These are phyloP conservation scores for Claviceps quebecensis DNA, from an alignment of 2,329 filamentous ascomycete genomes.

Conservation along the genomic window DNA sequence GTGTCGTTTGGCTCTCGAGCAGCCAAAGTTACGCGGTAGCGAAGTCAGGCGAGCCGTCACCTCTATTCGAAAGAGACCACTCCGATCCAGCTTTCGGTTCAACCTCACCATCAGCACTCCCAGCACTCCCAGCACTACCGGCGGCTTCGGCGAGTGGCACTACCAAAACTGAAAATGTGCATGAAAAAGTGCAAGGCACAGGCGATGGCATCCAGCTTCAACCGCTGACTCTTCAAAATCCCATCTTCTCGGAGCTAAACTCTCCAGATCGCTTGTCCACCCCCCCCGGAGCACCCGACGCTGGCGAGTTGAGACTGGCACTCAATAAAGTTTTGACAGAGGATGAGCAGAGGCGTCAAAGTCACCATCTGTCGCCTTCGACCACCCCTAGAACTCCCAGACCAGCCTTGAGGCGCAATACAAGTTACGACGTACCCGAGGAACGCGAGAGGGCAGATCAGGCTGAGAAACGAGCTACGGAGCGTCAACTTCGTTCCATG, in stretches of 20 bases:
- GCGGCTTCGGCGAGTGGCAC: neutral
- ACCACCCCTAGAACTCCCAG: conserved; percentile 14
- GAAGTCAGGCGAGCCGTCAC: conserved; percentile 4
- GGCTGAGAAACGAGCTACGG: conserved; percentile 22
- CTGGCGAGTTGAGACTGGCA: conserved; percentile 23
- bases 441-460: conserved; percentile 26
- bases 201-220: neutral
- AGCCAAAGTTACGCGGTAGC: conserved; percentile 11
- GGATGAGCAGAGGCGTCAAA: conserved; percentile 12
- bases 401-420: conserved; percentile 28
- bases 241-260: neutral
- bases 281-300: conserved; percentile 23
- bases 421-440: conserved; percentile 27
- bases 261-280: conserved; percentile 11
- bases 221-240: neutral
- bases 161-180: neutral
- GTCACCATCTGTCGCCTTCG: conserved; percentile 4
- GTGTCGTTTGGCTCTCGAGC: conserved; percentile 23
- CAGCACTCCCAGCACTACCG: neutral
- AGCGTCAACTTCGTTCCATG: conserved; percentile 25
- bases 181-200: neutral
- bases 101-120: neutral
- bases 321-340: conserved; percentile 24
- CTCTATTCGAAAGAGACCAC: conserved; percentile 4
- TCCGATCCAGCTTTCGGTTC: conserved; percentile 9